Base-by-base conservation (phyloP, 1,139 yeast genomes). In the Taphrina populina region DNA sequence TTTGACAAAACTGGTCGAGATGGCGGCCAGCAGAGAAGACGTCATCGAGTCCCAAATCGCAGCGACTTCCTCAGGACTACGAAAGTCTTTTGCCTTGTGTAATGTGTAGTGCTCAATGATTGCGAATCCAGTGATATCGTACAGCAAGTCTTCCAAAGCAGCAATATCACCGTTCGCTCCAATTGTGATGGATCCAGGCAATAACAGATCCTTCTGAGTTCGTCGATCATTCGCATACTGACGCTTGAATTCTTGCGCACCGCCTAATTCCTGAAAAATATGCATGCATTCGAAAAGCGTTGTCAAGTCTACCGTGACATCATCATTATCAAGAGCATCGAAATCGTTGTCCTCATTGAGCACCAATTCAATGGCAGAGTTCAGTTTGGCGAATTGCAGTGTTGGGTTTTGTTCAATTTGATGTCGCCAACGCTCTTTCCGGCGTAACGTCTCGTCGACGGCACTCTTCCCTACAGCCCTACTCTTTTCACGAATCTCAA, bases 301-400 rank as follows among this genome's bases (percentile, higher is more conserved):
- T 13, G 82, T 77, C 54, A 88, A 70, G 58, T 83, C 82, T 29
- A 84, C 74, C 19, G 73, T 73, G 23, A 81, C 67, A 10, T 69
- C 67, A 7, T 71, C 69, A 58, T 78, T 80, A 4, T 73, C 68
- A 39, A 80, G 70, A 0, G 81, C 72, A 60, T 77, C 74, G 59
- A 77, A 60, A 43, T 39, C 37, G 15, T 23, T 29, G 15, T 30
- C 32, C 33, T 72, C 70, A 0, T 83, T 76, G 58, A 84, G 74
- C 3, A 88, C 80, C 11, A 81, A 69, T 68, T 90, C 97, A 5
- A 88, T 87, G 0, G 95, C 88, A 0, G 96, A 85, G 66, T 88
- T 88, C 61, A 90, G 78, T 64, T 83, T 83, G 67, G 80, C 88
- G 17, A 78, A 75, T 10, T 74, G 69, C 58, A 85, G 75, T 17